Base-by-base conservation (phyloP, 2,329 filamentous ascomycete species). In the Daldinia sp. region DNA sequence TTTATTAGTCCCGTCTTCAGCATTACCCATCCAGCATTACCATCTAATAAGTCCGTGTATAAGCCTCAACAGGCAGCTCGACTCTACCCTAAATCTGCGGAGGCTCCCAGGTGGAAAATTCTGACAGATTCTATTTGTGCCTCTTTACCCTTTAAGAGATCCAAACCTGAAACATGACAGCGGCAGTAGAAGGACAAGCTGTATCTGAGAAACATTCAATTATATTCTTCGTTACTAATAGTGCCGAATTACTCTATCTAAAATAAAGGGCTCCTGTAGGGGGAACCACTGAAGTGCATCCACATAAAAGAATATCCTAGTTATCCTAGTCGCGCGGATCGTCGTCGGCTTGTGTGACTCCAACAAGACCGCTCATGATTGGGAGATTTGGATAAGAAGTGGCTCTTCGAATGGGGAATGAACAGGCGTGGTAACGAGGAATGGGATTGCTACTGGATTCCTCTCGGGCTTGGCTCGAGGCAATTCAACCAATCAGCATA, bases 401-500 rank as follows among this genome's bases (percentile, higher is more conserved):
- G 67, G 67, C 51, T 45, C 61, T 39, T 52, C 53, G 27, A 58
- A 67, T 69, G 61, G 67, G 61, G 66, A 65, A 63, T 64, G 55
- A 35, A 58, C 52, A 61, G 57, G 63, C 53, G 57, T 66, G 52
- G 60, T 64, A 66, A 67, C 64, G 58, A 65, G 61, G 57, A 61
- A 67, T 63, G 64, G 62, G 64, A 63, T 64, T 69, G 61, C 49
- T 67, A 58, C 64, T 58, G 67, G 67, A 67, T 67, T 67, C 64
- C 50, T 57, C 51, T 65, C 61, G 52, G 61, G 53, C 67, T 69
- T 69, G 67, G 67, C 66, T 52, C 41, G 47, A 10, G 23, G 15
- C n/a, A 60, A 41, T 34, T 43, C 29, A 21, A 5, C 63, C 63
- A 68, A 66, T 68, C 10, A 32, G 13, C 45, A 10, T 39, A 17